phyloP scores from a whole-genome alignment of 768 basidiomycete species.

The Coprinellus aureogranulatus region DNA sequence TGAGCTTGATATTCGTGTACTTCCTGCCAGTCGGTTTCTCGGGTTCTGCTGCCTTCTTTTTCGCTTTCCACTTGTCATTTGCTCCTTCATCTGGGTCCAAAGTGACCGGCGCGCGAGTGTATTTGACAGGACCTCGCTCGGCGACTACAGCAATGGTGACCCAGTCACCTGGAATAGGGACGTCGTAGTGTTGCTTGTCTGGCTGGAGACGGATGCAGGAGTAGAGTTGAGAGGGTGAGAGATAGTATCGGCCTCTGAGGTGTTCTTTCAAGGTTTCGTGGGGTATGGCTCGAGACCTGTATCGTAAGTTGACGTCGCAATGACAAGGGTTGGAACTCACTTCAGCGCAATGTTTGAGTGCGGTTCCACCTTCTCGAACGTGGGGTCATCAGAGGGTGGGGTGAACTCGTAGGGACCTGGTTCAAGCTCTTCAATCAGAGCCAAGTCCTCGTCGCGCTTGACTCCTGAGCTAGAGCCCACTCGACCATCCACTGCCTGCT shows the following conservation, averaged over 20 bases:
- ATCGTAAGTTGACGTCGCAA: neutral
- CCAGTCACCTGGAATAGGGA: constrained; percentile 92
- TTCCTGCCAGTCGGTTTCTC: constrained; percentile 61
- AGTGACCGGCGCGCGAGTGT: constrained; percentile 65
- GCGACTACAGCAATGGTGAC: constrained; percentile 95
- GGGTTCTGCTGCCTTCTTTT: constrained; percentile 31
- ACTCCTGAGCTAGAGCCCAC: constrained; percentile 4
- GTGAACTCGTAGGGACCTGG: constrained; percentile 77
- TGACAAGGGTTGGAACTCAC: constrained; percentile 45
- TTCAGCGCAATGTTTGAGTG: constrained; percentile 83
- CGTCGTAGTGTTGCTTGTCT: constrained; percentile 81
- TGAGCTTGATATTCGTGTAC: constrained; percentile 82
- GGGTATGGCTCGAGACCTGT: constrained; percentile 67
- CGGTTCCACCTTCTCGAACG: constrained; percentile 80
- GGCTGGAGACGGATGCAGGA: constrained; percentile 75
- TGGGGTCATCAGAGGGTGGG: constrained; percentile 67
- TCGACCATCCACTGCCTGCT: constrained; percentile 23
- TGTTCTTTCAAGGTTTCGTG: constrained; percentile 81
- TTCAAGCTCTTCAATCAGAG: constrained; percentile 72
- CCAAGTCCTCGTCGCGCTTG: constrained; percentile 60
- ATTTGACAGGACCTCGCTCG: constrained; percentile 77
- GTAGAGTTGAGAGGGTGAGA: constrained; percentile 88
- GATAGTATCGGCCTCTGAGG: constrained; percentile 78
- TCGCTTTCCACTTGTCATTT: constrained; percentile 36
- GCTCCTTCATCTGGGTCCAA: constrained; percentile 40